Percentiles rank a stretch among this genome's conserved stretches.
phyloP scores from a whole-genome alignment of 1,284 basidiomycete genomes.

The Farysia itapuensis region DNA sequence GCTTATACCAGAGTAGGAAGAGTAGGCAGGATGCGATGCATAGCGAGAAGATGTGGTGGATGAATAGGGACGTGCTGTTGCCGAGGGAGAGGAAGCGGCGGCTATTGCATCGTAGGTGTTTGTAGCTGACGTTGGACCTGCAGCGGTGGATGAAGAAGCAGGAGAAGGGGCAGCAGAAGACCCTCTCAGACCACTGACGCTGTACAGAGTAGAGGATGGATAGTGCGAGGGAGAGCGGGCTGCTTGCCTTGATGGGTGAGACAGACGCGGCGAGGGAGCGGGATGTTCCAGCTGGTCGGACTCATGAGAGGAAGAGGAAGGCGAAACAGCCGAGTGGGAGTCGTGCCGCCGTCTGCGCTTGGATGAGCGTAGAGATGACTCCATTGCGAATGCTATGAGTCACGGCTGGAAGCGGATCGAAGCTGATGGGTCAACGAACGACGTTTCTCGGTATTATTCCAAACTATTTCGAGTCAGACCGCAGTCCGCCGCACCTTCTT shows the following conservation, averaged over 20 bases:
- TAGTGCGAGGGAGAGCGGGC: slow-evolving; percentile 10
- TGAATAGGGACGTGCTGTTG: too few relatives aligned
- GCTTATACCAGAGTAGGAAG: slow-evolving; percentile 5
- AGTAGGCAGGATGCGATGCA: slow-evolving; percentile 2
- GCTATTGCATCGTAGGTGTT: too few relatives aligned
- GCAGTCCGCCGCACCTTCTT: too few relatives aligned
- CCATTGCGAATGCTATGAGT: background rate
- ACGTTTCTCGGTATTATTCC: too few relatives aligned
- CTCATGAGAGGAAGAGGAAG: too few relatives aligned
- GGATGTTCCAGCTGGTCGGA: slow-evolving; percentile 6
- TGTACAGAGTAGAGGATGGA: slow-evolving; percentile 2
- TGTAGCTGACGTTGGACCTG: too few relatives aligned
- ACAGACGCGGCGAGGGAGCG: slow-evolving; percentile 10
- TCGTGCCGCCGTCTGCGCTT: background rate
- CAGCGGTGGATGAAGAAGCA: slow-evolving; percentile 2
- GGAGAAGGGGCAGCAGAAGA: slow-evolving; percentile 8
- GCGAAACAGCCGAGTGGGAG: too few relatives aligned
- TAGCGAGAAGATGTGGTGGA: slow-evolving; percentile 14
- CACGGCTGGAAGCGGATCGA: too few relatives aligned
- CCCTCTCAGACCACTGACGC: slow-evolving; percentile 20
- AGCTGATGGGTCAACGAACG: too few relatives aligned
- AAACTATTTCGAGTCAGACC: too few relatives aligned
- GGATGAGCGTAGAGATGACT: background rate
- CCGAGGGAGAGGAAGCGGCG: too few relatives aligned
- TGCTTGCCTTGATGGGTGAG: too few relatives aligned